Evolutionary conservation across 202 grass and related monocot species (phyloP).

Genomic region (Carex sylvatica): DNA sequence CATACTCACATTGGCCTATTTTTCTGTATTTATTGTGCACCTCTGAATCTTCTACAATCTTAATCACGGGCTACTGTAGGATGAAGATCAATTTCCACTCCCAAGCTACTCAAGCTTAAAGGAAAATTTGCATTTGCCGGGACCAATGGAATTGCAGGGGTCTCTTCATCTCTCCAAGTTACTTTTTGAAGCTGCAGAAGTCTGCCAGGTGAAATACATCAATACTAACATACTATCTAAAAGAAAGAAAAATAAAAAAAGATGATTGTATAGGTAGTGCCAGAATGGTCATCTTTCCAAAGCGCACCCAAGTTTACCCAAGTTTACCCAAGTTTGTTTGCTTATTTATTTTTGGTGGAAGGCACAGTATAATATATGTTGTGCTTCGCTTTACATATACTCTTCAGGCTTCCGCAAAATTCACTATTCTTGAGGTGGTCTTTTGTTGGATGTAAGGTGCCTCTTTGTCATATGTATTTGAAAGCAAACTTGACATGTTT

Average conservation of each 20-base stretch:
- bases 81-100: constrained; percentile 38
- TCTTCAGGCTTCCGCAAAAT: neutral
- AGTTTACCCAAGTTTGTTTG: neutral
- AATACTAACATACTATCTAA: neutral
- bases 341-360: neutral
- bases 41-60: neutral
- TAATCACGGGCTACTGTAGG: neutral
- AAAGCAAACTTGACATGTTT: neutral
- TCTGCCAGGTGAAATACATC: constrained; percentile 52
- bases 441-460: neutral
- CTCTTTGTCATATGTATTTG: neutral
- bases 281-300: neutral
- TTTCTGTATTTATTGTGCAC: neutral
- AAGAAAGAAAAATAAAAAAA: neutral
- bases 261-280: neutral
- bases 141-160: constrained; percentile 42
- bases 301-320: neutral
- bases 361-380: neutral
- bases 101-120: constrained; percentile 65
- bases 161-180: constrained; percentile 48
- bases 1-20: neutral
- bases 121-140: constrained; percentile 52
- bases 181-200: constrained; percentile 73
- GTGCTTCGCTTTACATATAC: neutral
- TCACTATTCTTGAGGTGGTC: neutral